Base-by-base conservation (phyloP, 1,284 basidiomycete genomes). In the Ceratobasidium sp. region DNA sequence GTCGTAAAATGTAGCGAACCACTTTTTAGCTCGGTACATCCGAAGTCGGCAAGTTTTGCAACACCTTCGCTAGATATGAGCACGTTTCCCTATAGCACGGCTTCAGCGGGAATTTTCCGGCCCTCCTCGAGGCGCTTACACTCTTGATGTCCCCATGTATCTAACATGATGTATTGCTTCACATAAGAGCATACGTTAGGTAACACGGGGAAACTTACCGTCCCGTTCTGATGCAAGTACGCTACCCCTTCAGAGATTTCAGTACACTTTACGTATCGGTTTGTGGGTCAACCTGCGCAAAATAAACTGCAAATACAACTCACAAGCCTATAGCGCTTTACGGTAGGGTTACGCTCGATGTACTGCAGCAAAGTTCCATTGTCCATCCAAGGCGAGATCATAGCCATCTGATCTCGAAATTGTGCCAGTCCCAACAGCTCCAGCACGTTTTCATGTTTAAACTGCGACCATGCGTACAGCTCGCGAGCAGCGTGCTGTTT, bases 401-500 rank as follows among this genome's bases (percentile, higher is more conserved):
- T n/a, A n/a, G n/a, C n/a, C n/a, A n/a, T n/a, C n/a, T n/a, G n/a
- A n/a, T n/a, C n/a, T n/a, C n/a, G n/a, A n/a, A n/a, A n/a, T n/a
- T n/a, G n/a, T n/a, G n/a, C n/a, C n/a, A n/a, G n/a, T n/a, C n/a
- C n/a, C n/a, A n/a, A n/a, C n/a, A n/a, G n/a, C n/a, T n/a, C n/a
- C n/a, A n/a, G 29, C 11, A 59, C 31, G 29, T 59, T 24, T 6
- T 19, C 24, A 34, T 59, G 56, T 14, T 37, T 9, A 22, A 13
- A 34, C 31, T 59, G 13, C 24, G 56, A 59, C 56, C 56, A 59
- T 22, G 31, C 9, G 31, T 59, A 22, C 9, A 59, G 6, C 27
- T 59, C 56, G 9, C 31, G 14, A 27, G 56, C 56, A 59, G 56
- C 56, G n/a, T n/a, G n/a, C n/a, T n/a, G n/a, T n/a, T n/a, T n/a